Base-by-base conservation (phyloP, 75 land plant genomes). In the Pinus tabuliformis region DNA sequence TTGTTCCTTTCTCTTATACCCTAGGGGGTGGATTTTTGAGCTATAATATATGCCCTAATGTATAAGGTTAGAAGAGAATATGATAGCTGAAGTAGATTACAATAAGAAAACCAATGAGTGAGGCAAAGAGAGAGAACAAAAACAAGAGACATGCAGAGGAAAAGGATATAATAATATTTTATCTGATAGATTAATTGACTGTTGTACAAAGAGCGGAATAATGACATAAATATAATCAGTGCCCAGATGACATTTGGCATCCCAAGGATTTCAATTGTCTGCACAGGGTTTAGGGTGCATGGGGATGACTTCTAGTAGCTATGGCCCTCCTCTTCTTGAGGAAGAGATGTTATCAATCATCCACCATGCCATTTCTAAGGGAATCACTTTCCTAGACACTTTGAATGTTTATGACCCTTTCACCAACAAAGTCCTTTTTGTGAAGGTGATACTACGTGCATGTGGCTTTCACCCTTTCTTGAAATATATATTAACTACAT, bases 361-460 rank as follows among this genome's bases (percentile, higher is more conserved):
- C 30, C 86, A 54, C 78, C 82, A 89, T 37, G 91, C 91, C 56
- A 73, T 89, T 76, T 20, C 28, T 49, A 59, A 73, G 28, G 86
- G 86, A 62, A 75, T 89, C 82, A 89, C 89, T 59, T 81, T 86
- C 73, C 81, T 90, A n/a, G 91, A 90, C 78, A 87, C 92, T 64
- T 82, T 89, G 36, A 87, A 87, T 39, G 39, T 81, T 74, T 90
- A 90, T 61, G 92, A 89, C 42, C 91, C 91, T 49, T 63, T 65
- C 75, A 84, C 86, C 71, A 86, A 89, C 80, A 90, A 90, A 70
- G 70, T 86, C 37, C 82, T 90, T 11, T 62, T 90, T 28, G 90
- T 88, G n/a, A 88, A 90, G 84, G 92, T 87, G 30, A 20, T 9
- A 6, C 49, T 49, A 21, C 20, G 59, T 56, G 4, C 52, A 42